Base-by-base conservation (phyloP, 2,329 filamentous ascomycete genomes). In the Aspergillus ustus region DNA sequence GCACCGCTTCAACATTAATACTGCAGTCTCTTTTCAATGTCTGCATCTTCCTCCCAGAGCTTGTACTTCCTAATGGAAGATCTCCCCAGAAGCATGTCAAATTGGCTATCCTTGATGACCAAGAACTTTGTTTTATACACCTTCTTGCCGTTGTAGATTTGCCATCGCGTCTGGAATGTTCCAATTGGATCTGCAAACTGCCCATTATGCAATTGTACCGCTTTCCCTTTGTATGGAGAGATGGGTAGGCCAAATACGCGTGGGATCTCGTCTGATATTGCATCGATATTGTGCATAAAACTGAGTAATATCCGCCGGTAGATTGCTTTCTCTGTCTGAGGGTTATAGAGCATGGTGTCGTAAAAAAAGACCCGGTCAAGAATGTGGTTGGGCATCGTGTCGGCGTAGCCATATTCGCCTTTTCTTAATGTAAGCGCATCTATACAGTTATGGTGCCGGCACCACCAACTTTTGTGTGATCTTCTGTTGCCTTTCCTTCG, bases 61-160 rank as follows among this genome's bases (percentile, higher is more conserved):
- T 29, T 28, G 5, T 57, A 29, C 7, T 43, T 13, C 15, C 19
- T 13, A 8, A 57, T 57, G 2, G 45, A 57, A 11, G 54, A 25
- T 8, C 28, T 15, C 7, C 54, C 54, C 4, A 57, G 17, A 15
- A 57, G 17, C 45, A 57, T 50, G 40, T 57, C 54, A 57, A 50
- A 57, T 0, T 40, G 22, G 45, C 46, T 50, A 19, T 57, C 19
- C 37, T 57, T 17, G 13, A 57, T 57, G 19, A 57, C 54, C 25
- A 43, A 11, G 19, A 50, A 49, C 7, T 57, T 19, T 9, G 54
- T 50, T 6, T 15, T 57, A 40, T 40, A 57, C 7, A 15, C 29
- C 6, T 11, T 19, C 9, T 17, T 11, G 13, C 54, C 22, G 7
- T 50, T 46, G 20, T 57, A 57, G 8, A 50, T 13, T 17, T 50